Conservation (phyloP, 345 rosid genomes). For the Kandelia obovata region DNA sequence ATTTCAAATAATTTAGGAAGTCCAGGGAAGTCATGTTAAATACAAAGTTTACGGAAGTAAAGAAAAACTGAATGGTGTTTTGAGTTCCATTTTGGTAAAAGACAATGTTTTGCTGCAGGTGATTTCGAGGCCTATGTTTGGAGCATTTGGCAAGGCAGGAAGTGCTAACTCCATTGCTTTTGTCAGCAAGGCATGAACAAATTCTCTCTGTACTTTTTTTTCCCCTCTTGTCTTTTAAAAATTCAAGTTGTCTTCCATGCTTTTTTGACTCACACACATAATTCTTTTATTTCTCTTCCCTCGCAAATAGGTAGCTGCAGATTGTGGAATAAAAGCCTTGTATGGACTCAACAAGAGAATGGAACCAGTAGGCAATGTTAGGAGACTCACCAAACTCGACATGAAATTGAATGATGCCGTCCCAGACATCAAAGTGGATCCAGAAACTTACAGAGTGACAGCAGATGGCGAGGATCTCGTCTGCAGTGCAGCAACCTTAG, state of each 20-base stretch:
- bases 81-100: constrained; percentile 5
- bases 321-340: constrained; percentile 44
- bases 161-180: constrained; percentile 81
- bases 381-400: constrained; percentile 74
- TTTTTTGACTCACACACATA: background rate
- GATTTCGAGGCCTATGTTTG: constrained; percentile 91
- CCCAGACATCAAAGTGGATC: constrained; percentile 73
- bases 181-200: constrained; percentile 71
- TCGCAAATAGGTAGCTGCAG: constrained; percentile 51
- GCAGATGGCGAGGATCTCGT: constrained; percentile 61
- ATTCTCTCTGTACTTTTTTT: background rate
- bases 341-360: constrained; percentile 74
- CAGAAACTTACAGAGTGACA: constrained; percentile 72
- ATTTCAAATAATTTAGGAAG: background rate
- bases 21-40: background rate
- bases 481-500: constrained; percentile 63
- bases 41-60: background rate
- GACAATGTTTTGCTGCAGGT: constrained; percentile 47
- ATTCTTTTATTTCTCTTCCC: background rate
- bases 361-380: constrained; percentile 67
- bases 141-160: constrained; percentile 92
- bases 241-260: background rate
- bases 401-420: constrained; percentile 89
- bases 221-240: background rate
- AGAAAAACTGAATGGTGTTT: background rate